A percentile compares a stretch with the other conserved stretches of the same genome.
phyloP scores from a whole-genome alignment of 306 rosid genomes.

The Prunus persica region DNA sequence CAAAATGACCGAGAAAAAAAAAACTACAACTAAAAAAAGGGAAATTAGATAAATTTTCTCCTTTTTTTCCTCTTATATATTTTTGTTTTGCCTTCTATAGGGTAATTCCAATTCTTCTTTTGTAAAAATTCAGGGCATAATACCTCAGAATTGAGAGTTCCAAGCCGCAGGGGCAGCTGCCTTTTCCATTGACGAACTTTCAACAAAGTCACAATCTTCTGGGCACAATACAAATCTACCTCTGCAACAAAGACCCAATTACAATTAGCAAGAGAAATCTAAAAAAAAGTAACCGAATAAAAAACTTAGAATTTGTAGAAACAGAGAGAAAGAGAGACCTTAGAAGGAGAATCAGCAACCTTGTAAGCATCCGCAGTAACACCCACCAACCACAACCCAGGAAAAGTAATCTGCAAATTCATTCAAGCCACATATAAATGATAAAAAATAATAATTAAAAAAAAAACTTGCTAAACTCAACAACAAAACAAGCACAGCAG shows the following conservation, averaged over 20 bases:
- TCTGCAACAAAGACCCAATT: conserved; percentile 43
- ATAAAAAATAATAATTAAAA: not conserved
- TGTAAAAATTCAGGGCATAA: conserved; percentile 44
- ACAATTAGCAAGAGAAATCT: not conserved
- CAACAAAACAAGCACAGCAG: not conserved
- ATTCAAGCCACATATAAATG: not conserved
- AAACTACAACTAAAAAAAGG: conserved; percentile 14
- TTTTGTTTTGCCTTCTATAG: conserved; percentile 21
- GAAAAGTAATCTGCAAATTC: conserved; percentile 62
- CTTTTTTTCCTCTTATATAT: not conserved
- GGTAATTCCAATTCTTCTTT: conserved; percentile 34
- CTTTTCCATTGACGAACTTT: not conserved
- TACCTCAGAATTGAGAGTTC: conserved; percentile 46
- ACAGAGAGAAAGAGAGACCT: conserved; percentile 37
- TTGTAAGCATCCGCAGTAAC: conserved; percentile 63
- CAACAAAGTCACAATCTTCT: conserved; percentile 14
- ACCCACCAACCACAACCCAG: conserved; percentile 93
- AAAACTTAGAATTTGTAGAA: not conserved
- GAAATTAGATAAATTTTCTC: conserved; percentile 19
- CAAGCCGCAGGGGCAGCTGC: conserved; percentile 24
- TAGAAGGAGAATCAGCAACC: conserved; percentile 55
- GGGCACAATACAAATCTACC: conserved; percentile 26
- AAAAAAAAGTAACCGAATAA: not conserved
- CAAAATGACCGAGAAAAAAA: conserved; percentile 1
- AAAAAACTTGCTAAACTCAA: not conserved